phyloP scores from a whole-genome alignment of 2,329 filamentous ascomycete genomes.

The Botrytis porri region DNA sequence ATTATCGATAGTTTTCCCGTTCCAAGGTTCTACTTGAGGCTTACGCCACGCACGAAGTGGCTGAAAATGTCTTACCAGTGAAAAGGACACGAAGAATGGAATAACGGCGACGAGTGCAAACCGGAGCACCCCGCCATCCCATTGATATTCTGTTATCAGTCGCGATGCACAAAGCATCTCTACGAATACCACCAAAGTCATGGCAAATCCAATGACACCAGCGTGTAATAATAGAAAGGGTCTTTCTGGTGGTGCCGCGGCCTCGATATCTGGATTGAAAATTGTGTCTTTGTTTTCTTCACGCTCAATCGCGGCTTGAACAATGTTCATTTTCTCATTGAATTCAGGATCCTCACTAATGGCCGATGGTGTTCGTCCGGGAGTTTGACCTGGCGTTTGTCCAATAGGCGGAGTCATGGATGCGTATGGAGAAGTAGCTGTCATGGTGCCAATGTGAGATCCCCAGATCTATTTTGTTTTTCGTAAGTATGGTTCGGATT shows the following conservation, averaged over 20 bases:
- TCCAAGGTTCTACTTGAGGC: not conserved
- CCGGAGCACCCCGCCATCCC: conserved; percentile 25
- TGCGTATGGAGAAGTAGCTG: conserved; percentile 20
- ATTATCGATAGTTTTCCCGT: not conserved
- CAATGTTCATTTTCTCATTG: conserved; percentile 24
- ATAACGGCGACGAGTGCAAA: conserved; percentile 26
- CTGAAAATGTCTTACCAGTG: conserved; percentile 29
- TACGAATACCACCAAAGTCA: conserved; percentile 27
- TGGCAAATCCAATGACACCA: conserved; percentile 25
- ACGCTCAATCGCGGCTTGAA: conserved; percentile 26
- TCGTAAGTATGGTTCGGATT: not conserved
- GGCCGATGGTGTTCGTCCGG: conserved; percentile 14
- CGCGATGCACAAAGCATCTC: conserved; percentile 27
- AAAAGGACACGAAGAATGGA: conserved; percentile 32
- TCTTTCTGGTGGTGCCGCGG: conserved; percentile 21
- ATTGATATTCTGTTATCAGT: conserved; percentile 27
- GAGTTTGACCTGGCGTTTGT: conserved; percentile 16
- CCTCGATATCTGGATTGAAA: conserved; percentile 25
- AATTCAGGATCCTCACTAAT: conserved; percentile 21
- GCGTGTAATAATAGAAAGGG: conserved; percentile 27
- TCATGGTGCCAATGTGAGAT: conserved; percentile 26
- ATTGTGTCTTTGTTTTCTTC: conserved; percentile 27
- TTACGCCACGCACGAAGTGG: conserved; percentile 5
- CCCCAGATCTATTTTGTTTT: conserved; percentile 26
- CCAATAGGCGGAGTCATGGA: conserved; percentile 21